These are phyloP conservation scores for Picea abies DNA, from an alignment of 83 land plant species.

Conservation along the genomic window DNA sequence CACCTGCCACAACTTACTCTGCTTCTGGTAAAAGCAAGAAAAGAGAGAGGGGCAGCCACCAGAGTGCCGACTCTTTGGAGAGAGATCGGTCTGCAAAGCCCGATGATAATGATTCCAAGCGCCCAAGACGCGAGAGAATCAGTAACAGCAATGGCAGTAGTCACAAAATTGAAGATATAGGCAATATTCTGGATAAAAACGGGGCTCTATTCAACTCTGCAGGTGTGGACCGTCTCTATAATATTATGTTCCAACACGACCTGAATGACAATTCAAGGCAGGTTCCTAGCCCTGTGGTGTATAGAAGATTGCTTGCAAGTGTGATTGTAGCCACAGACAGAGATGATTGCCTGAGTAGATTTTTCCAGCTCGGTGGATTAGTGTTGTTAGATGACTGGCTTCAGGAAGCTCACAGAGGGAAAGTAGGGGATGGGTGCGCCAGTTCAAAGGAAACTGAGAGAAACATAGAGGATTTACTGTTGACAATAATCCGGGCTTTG, in stretches of 20 bases:
- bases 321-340: slow-evolving; percentile 44
- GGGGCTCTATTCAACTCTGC: slow-evolving; percentile 36
- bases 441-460: slow-evolving; percentile 34
- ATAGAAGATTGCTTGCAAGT: slow-evolving; percentile 39
- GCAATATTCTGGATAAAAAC: slow-evolving; percentile 33
- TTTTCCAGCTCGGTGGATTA: slow-evolving; percentile 46
- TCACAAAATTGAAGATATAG: not conserved
- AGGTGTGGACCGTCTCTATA: slow-evolving; percentile 39
- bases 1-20: too few relatives aligned
- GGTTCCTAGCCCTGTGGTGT: slow-evolving; percentile 22
- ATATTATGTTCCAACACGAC: slow-evolving; percentile 44
- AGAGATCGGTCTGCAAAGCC: not conserved
- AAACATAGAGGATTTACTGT: slow-evolving; percentile 39
- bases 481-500: slow-evolving; percentile 38
- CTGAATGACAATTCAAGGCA: slow-evolving; percentile 24
- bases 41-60: not conserved
- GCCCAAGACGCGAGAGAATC: too few relatives aligned
- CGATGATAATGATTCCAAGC: slow-evolving; percentile 1
- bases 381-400: slow-evolving; percentile 48
- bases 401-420: slow-evolving; percentile 54
- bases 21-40: not conserved
- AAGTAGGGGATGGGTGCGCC: slow-evolving; percentile 33
- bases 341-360: slow-evolving; percentile 36
- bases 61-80: not conserved
- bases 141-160: not conserved